A percentile compares a stretch with the other conserved stretches of the same genome.
Conservation (phyloP, 441 rosid genomes). For the Adansonia grandidieri region DNA sequence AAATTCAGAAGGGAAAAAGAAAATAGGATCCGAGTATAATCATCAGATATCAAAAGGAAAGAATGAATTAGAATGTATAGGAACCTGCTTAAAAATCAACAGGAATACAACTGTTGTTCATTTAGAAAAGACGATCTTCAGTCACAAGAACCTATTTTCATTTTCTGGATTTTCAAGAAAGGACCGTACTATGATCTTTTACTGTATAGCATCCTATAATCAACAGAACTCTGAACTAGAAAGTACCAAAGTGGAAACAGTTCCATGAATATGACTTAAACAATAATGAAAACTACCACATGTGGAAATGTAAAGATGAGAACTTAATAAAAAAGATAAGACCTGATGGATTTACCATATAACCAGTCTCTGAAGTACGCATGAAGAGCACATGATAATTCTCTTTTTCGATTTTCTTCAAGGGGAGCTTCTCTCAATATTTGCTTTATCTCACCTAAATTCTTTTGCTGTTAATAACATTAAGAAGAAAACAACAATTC, state of each 20-base stretch:
- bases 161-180: neutral
- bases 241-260: neutral
- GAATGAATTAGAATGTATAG: neutral
- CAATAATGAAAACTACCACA: neutral
- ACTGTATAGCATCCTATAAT: neutral
- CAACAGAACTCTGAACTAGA: neutral
- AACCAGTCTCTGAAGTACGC: conserved; percentile 96
- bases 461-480: conserved; percentile 58
- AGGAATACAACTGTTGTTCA: neutral
- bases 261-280: neutral
- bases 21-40: neutral
- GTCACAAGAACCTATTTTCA: neutral
- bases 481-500: neutral
- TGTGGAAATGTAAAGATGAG: neutral
- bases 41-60: neutral
- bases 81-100: neutral
- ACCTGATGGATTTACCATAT: conserved; percentile 62
- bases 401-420: conserved; percentile 86
- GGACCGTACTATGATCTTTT: neutral
- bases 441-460: conserved; percentile 75
- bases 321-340: neutral
- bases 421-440: conserved; percentile 71
- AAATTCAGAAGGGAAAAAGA: neutral
- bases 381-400: conserved; percentile 84
- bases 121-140: neutral